Evolutionary conservation across 2,329 filamentous ascomycete species (phyloP), one percentile per base, ranked within the genome.

Genomic region (Cercospora beticola): DNA sequence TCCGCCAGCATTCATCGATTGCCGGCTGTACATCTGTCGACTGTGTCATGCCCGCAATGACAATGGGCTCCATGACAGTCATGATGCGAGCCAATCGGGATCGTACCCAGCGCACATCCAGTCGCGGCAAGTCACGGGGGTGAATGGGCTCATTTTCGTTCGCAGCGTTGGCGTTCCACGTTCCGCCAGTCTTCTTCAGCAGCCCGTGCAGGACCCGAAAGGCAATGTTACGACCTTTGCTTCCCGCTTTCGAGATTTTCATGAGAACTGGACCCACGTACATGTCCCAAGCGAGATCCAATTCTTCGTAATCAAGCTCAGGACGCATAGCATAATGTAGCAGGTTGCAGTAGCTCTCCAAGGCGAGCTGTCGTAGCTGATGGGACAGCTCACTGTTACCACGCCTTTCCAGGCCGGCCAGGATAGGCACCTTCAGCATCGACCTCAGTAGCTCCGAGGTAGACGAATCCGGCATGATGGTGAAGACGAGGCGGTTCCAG

Each of bases 71-170:
- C 18, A 90, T 81, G 5, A 88, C 82, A 12, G 79, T 81, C n/a
- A 97, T 86, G 4, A 97, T 85, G 54, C 84, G 85, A 1, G 82
- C 77, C 4, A 90, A 83, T 70, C 92, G 92, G 68, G 87, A 90
- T 64, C 94, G 88, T 12, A 96, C 84, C 95, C 95, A 99, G 82
- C 91, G 93, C 4, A 91, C 85, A 75, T 98, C 93, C 6, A 98
- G 82, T 6, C 89, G 83, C 5, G 93, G 92, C n/a, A 99, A 83
- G 68, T 97, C 93, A n/a, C 89, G 87, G 0, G 89, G 85, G 62
- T 84, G 86, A 64, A 89, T 84, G 5, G 72, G 68, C 10, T 77
- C 74, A 5, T 78, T 79, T 3, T 86, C 82, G 68, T 88, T 84
- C 9, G 92, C 89, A 62, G 89, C 89, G 70, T 91, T 88, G 72